Percentiles rank a stretch among this genome's conserved stretches.
phyloP scores from a whole-genome alignment of 768 basidiomycete species.

The Podaxis rugospora region DNA sequence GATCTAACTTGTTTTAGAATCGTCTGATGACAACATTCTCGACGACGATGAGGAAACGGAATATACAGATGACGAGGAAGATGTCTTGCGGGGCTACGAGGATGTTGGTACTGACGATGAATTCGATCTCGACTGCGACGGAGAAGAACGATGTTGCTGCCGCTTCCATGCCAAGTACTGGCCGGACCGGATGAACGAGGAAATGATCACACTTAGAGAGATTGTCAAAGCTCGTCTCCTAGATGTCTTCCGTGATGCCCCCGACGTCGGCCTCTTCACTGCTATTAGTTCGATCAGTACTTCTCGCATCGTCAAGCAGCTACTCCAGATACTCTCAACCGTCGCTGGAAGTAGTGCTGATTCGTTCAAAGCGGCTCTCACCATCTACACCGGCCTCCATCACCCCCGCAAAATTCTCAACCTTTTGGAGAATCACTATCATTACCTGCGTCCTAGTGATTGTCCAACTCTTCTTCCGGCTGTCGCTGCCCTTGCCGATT shows the following conservation, averaged over 20 bases:
- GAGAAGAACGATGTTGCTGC: slow-evolving; percentile 26
- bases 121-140: slow-evolving; percentile 19
- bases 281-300: slow-evolving; percentile 36
- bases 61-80: slow-evolving; percentile 21
- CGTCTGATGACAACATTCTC: slow-evolving; percentile 18
- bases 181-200: slow-evolving; percentile 36
- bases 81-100: slow-evolving; percentile 7
- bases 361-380: slow-evolving; percentile 50
- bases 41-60: slow-evolving; percentile 24
- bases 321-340: slow-evolving; percentile 29
- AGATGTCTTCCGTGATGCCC: slow-evolving; percentile 44
- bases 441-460: slow-evolving; percentile 63
- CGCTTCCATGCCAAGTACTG: slow-evolving; percentile 48
- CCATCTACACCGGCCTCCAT: slow-evolving; percentile 39
- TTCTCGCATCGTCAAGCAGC: slow-evolving; percentile 24
- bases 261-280: slow-evolving; percentile 42
- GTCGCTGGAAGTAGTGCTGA: slow-evolving; percentile 48
- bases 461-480: slow-evolving; percentile 40
- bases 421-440: slow-evolving; percentile 42
- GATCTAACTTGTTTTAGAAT: slow-evolving; percentile 7
- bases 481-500: slow-evolving; percentile 31
- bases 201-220: slow-evolving; percentile 35
- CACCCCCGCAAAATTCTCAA: slow-evolving; percentile 28
- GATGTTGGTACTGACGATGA: slow-evolving; percentile 20
- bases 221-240: slow-evolving; percentile 43